Base-by-base conservation (phyloP, 2,329 filamentous ascomycete genomes). In the Dothidotthia symphoricarpi region DNA sequence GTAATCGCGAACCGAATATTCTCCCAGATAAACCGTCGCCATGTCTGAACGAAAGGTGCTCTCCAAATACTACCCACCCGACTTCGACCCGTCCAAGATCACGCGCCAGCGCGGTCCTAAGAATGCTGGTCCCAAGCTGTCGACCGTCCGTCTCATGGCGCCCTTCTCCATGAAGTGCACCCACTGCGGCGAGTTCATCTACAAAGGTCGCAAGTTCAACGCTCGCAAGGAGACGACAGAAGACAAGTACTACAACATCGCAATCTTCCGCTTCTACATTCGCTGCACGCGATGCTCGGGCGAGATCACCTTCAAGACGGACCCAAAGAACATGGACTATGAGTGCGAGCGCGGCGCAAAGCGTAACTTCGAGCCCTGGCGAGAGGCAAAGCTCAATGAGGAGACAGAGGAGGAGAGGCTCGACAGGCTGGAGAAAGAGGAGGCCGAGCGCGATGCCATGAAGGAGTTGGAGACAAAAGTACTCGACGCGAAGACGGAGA, bases 241-340 rank as follows among this genome's bases (percentile, higher is more conserved):
- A 14, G 86, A 96, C 57, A 86, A 85, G 53, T 98, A 98, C 71
- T 81, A 95, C 31, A 80, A 80, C 33, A 94, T 97, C 46, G 81
- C 88, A 44, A 89, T 95, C 48, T 93, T 84, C 70, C 81, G 85
- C 19, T 96, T 97, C 74, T 93, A 90, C 69, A 94, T 68, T 57
- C 79, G 88, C 6, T 96, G 91, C 69, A 95, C 90, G 24, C 74
- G 88, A 31, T 96, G 91, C 69, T 83, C 77, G 28, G 82, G 80
- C 28, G 88, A 95, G 61, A 95, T 97, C 53, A 89, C 87, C 0
- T 95, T 97, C 73, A 85, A 86, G 49, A 97, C 93, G 0, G 93
- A 98, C 54, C 93, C 93, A 0, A 94, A 94, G 67, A 90, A 90
- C 60, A 88, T 89, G 76, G 91, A 97, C 64, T 98, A 96, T 63